Conservation (phyloP, 2,329 filamentous ascomycete species). For the Talaromyces sp. region DNA sequence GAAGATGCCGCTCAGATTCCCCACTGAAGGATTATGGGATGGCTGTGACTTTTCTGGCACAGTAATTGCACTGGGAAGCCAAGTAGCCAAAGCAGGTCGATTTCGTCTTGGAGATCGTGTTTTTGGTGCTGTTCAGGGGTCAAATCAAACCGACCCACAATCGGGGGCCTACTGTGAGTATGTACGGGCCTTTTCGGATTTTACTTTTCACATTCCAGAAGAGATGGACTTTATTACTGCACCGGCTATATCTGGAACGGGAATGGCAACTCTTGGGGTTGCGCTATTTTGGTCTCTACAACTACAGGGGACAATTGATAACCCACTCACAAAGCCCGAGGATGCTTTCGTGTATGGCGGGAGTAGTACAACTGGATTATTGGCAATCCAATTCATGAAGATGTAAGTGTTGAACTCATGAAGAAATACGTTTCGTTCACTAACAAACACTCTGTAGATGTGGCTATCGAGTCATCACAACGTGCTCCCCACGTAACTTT, state of each 20-base stretch:
- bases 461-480: slow-evolving; percentile 38
- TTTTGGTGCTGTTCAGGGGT: slow-evolving; percentile 40
- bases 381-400: slow-evolving; percentile 28
- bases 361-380: slow-evolving; percentile 24
- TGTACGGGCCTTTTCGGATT: slow-evolving; percentile 15
- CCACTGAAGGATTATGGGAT: slow-evolving; percentile 23
- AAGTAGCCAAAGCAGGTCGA: slow-evolving; percentile 11
- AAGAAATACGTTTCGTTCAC: not conserved
- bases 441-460: slow-evolving; percentile 8
- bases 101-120: slow-evolving; percentile 40
- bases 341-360: slow-evolving; percentile 25
- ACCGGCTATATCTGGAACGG: slow-evolving; percentile 21
- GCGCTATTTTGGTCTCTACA: slow-evolving; percentile 28
- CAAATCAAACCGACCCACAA: slow-evolving; percentile 20
- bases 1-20: slow-evolving; percentile 27
- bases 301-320: slow-evolving; percentile 17
- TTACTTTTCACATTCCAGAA: slow-evolving; percentile 21
- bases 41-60: slow-evolving; percentile 35
- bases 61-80: slow-evolving; percentile 26
- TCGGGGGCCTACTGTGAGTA: slow-evolving; percentile 29
- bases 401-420: slow-evolving; percentile 12
- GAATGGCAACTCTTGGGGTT: slow-evolving; percentile 26
- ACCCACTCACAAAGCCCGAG: slow-evolving; percentile 10
- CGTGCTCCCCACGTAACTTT: slow-evolving; percentile 38
- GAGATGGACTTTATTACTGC: slow-evolving; percentile 9